These are phyloP conservation scores for Saccharomyces hybrid DNA, from an alignment of 1,139 yeast species.

Conservation along the genomic window DNA sequence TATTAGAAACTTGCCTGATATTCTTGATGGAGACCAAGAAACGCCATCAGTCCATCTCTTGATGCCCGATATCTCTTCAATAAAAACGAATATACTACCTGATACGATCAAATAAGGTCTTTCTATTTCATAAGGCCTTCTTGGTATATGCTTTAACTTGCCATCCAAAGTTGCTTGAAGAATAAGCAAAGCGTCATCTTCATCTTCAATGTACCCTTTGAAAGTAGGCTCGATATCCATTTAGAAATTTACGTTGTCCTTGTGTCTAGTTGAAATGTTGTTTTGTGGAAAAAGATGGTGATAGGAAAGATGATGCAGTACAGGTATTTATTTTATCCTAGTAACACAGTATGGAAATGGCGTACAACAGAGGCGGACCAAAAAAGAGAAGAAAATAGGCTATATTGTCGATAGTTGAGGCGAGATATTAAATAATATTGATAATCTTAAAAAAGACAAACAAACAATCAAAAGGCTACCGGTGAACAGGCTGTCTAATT, in stretches of 20 bases:
- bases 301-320: background rate
- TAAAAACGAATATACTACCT: conserved; percentile 76
- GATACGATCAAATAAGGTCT: conserved; percentile 55
- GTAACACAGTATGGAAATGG: background rate
- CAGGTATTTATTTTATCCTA: background rate
- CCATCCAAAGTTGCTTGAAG: conserved; percentile 69
- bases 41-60: conserved; percentile 95
- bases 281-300: background rate
- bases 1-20: conserved; percentile 71
- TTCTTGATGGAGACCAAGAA: conserved; percentile 84
- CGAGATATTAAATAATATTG: background rate
- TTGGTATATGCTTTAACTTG: conserved; percentile 50
- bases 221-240: conserved; percentile 48
- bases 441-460: background rate
- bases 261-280: background rate
- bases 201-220: conserved; percentile 71
- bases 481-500: background rate
- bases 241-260: background rate
- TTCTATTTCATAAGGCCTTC: conserved; percentile 79
- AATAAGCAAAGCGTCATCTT: conserved; percentile 71
- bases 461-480: background rate
- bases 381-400: background rate
- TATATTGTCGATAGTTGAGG: background rate
- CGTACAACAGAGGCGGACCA: background rate
- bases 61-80: conserved; percentile 73